Percentiles rank a stretch among this genome's conserved stretches.
These are phyloP conservation scores for Coniferiporia sulphurascens DNA, from an alignment of 1,284 basidiomycete species.

Conservation along the genomic window DNA sequence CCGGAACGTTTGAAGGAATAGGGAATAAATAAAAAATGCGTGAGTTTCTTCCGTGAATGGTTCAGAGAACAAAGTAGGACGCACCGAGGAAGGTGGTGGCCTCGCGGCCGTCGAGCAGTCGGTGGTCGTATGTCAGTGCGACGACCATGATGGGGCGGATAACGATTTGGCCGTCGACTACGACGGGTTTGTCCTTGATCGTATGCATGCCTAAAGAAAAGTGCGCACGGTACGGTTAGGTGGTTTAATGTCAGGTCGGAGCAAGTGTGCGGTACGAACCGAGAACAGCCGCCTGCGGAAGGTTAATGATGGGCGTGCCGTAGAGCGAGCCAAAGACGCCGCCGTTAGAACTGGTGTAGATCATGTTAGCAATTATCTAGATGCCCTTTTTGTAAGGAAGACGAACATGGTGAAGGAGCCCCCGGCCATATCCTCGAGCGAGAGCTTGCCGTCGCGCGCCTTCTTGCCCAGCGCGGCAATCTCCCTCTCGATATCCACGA, in stretches of 20 bases:
- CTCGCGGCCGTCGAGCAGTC: constrained; percentile 93
- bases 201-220: constrained; percentile 77
- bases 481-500: constrained; percentile 91
- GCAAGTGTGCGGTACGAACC: constrained; percentile 41
- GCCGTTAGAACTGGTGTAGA: constrained; percentile 77
- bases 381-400: neutral
- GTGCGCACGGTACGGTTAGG: neutral
- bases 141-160: constrained; percentile 97
- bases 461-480: constrained; percentile 90
- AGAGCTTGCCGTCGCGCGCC: constrained; percentile 92
- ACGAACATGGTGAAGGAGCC: constrained; percentile 95
- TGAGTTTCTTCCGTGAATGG: neutral
- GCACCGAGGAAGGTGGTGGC: constrained; percentile 95
- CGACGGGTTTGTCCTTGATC: constrained; percentile 92
- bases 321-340: constrained; percentile 97
- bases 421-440: constrained; percentile 95
- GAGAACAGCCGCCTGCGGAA: constrained; percentile 92
- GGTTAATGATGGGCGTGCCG: constrained; percentile 97
- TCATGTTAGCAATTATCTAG: neutral
- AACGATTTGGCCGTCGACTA: constrained; percentile 91
- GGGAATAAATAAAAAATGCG: neutral
- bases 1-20: too few species aligned
- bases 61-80: constrained; percentile 24
- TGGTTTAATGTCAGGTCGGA: too few species aligned
- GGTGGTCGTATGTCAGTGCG: constrained; percentile 94